These are phyloP conservation scores for Pharnaceum exiguum DNA, from an alignment of 148 eudicot genomes.

Conservation along the genomic window DNA sequence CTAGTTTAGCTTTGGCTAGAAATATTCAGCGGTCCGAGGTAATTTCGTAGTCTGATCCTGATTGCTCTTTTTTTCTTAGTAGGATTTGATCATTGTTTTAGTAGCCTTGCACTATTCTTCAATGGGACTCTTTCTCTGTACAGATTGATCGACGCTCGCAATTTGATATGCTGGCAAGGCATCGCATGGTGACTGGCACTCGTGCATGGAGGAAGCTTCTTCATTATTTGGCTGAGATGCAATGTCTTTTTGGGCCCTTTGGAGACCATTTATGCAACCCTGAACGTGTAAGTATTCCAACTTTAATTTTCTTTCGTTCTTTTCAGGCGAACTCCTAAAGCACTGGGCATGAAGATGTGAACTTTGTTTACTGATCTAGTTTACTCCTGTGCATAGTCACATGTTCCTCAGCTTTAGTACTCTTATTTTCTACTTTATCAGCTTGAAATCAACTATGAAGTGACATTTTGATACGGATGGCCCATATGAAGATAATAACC, in stretches of 20 bases:
- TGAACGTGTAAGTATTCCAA: constrained; percentile 45
- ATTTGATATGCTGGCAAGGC: constrained; percentile 59
- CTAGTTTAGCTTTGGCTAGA: constrained; percentile 94
- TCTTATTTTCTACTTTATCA: too few species aligned
- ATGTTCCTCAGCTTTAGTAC: too few species aligned
- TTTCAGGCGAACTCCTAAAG: neutral
- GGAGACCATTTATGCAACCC: constrained; percentile 52
- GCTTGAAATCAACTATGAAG: too few species aligned
- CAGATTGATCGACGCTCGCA: constrained; percentile 90
- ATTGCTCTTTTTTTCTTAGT: neutral
- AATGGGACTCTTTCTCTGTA: constrained; percentile 1
- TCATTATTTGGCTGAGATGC: constrained; percentile 73
- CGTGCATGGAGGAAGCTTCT: constrained; percentile 97
- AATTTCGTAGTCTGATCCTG: constrained; percentile 11
- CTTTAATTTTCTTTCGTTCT: constrained; percentile 1
- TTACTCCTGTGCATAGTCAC: too few species aligned
- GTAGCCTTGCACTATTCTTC: neutral
- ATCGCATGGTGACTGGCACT: constrained; percentile 63
- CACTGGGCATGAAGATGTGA: neutral
- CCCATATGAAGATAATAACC: too few species aligned
- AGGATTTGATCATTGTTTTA: neutral
- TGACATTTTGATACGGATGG: too few species aligned
- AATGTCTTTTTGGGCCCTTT: constrained; percentile 87
- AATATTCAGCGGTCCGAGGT: constrained; percentile 99
- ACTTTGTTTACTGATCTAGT: neutral